Percentiles rank a stretch among this genome's conserved stretches.
Conservation (phyloP, 176 grass and related monocot species). For the Eleusine indica region DNA sequence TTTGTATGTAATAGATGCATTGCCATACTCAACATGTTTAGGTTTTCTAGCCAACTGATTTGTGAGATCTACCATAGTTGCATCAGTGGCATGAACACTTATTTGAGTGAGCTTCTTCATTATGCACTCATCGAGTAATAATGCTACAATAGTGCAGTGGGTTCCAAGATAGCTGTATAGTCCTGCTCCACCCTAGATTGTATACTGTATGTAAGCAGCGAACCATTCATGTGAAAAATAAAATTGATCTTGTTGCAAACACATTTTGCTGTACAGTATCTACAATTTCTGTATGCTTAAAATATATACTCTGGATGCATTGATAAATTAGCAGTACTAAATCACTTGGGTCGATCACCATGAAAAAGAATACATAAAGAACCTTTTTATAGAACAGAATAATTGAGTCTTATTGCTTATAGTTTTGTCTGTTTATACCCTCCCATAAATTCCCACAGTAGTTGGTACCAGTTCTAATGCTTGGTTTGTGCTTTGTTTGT, state of each 20-base stretch:
- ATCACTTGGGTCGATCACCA: not conserved
- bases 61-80: not conserved
- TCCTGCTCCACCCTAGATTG: not conserved
- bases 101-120: not conserved
- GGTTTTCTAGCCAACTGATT: not conserved
- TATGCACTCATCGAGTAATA: not conserved
- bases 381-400: not conserved
- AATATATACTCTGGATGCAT: not conserved
- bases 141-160: not conserved
- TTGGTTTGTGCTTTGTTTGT: constrained; percentile 6
- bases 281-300: not conserved
- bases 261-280: not conserved
- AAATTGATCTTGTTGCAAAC: not conserved
- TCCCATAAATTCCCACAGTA: not conserved
- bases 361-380: not conserved
- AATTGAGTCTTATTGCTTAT: not conserved
- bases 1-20: not conserved
- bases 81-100: not conserved
- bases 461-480: not conserved
- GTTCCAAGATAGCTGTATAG: no score
- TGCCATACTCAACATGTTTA: not conserved
- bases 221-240: not conserved
- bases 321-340: not conserved
- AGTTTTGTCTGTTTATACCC: not conserved
- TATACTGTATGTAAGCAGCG: not conserved